Conservation (phyloP, 2,329 filamentous ascomycete genomes). For the Nemania sp. region DNA sequence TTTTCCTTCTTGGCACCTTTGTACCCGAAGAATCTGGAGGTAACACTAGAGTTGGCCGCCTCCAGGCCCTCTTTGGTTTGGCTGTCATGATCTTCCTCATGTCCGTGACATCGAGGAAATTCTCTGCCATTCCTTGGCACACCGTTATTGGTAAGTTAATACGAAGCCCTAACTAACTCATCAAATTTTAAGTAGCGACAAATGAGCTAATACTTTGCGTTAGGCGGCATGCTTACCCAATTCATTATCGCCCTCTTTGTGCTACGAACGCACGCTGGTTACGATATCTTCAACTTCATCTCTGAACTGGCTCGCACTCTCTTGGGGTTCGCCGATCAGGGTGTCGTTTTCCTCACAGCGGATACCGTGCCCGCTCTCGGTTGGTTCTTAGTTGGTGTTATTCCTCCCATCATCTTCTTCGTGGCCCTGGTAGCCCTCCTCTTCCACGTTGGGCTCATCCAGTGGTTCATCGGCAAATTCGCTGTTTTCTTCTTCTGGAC, state of each 20-base stretch:
- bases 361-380: slow-evolving; percentile 44
- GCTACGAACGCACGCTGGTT: slow-evolving; percentile 76
- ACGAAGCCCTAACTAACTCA: no score
- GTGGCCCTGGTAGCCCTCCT: slow-evolving; percentile 86
- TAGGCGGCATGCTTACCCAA: slow-evolving; percentile 79
- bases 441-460: slow-evolving; percentile 78
- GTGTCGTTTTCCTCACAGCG: slow-evolving; percentile 72
- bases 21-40: slow-evolving; percentile 69
- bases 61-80: slow-evolving; percentile 79
- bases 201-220: slow-evolving; percentile 6
- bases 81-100: slow-evolving; percentile 69
- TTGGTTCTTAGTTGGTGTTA: slow-evolving; percentile 77
- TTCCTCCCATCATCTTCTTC: slow-evolving; percentile 97
- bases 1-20: slow-evolving; percentile 79
- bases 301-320: slow-evolving; percentile 73
- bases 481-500: slow-evolving; percentile 90
- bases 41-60: slow-evolving; percentile 80
- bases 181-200: no score
- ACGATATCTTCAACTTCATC: slow-evolving; percentile 90
- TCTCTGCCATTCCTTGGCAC: slow-evolving; percentile 68
- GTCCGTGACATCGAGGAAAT: slow-evolving; percentile 71
- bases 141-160: slow-evolving; percentile 69
- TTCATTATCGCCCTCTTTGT: slow-evolving; percentile 90
- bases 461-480: slow-evolving; percentile 89
- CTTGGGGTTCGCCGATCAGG: slow-evolving; percentile 74